A percentile compares a stretch with the other conserved stretches of the same genome.
Evolutionary conservation across 768 basidiomycete species (phyloP).

Genomic region (Tulasnella sp.): DNA sequence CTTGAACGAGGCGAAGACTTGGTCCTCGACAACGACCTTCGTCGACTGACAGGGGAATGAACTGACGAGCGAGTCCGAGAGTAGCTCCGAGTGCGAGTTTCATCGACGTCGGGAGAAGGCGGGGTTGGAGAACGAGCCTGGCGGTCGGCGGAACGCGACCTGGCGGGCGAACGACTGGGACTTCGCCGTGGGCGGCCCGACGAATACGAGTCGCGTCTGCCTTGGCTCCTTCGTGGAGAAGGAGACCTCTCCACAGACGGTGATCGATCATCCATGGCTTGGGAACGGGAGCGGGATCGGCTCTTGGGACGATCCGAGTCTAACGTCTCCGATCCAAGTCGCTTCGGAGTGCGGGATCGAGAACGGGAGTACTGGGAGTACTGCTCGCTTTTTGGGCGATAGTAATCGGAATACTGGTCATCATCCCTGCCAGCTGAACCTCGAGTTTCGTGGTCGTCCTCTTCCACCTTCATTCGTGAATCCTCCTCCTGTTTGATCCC

Average conservation of each 20-base stretch:
- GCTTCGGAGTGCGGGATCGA: background rate
- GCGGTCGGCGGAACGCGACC: background rate
- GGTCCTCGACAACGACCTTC: background rate
- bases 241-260: background rate
- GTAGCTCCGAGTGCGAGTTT: background rate
- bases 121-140: background rate
- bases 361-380: background rate
- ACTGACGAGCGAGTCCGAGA: background rate
- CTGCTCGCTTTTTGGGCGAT: background rate
- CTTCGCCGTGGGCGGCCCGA: background rate
- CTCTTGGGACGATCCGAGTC: slow-evolving; percentile 1
- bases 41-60: background rate
- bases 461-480: slow-evolving; percentile 7
- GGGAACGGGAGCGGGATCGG: slow-evolving; percentile 14
- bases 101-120: background rate
- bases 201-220: background rate
- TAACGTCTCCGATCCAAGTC: background rate
- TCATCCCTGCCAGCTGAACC: background rate
- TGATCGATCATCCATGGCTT: background rate
- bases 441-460: background rate
- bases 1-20: background rate
- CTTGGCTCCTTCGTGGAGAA: slow-evolving; percentile 15
- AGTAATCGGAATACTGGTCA: background rate
- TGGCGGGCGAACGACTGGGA: background rate
- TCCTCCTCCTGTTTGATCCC: background rate